Conservation (phyloP, 345 rosid species). For the Anacardium occidentale region DNA sequence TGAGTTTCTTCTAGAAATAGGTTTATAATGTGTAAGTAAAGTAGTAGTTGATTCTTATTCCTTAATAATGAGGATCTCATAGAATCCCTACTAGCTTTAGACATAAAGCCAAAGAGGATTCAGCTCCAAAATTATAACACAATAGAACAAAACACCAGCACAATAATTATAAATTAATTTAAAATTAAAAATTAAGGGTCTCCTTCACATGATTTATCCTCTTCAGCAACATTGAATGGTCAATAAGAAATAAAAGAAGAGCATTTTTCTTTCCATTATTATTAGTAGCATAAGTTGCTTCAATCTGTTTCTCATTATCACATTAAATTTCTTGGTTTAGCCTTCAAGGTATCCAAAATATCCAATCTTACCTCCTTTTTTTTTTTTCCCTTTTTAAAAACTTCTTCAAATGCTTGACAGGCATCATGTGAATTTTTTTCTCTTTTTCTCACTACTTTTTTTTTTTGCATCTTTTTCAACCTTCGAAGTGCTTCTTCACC, state of each 20-base stretch:
- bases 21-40: neutral
- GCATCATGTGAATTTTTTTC: constrained; percentile 23
- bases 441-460: too few relatives aligned
- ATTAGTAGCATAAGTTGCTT: constrained; percentile 9
- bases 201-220: constrained; percentile 5
- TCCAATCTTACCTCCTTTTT: neutral
- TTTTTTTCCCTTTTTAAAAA: too few relatives aligned
- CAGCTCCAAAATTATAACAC: constrained; percentile 20
- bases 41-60: constrained; percentile 10
- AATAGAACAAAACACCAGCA: neutral
- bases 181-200: constrained; percentile 12
- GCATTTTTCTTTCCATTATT: neutral
- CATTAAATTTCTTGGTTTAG: neutral
- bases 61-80: constrained; percentile 21
- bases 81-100: constrained; percentile 28
- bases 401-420: constrained; percentile 25
- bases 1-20: too few relatives aligned
- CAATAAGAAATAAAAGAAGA: constrained; percentile 1
- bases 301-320: constrained; percentile 1
- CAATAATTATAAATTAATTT: neutral
- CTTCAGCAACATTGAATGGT: constrained; percentile 21
- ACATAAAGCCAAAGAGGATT: constrained; percentile 19
- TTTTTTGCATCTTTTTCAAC: neutral
- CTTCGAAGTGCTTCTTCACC: neutral
- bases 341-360: constrained; percentile 12